Percentiles rank a stretch among this genome's conserved stretches.
Conservation (phyloP, 2,329 filamentous ascomycete genomes). For the Stagonosporopsis chrysanthemi region DNA sequence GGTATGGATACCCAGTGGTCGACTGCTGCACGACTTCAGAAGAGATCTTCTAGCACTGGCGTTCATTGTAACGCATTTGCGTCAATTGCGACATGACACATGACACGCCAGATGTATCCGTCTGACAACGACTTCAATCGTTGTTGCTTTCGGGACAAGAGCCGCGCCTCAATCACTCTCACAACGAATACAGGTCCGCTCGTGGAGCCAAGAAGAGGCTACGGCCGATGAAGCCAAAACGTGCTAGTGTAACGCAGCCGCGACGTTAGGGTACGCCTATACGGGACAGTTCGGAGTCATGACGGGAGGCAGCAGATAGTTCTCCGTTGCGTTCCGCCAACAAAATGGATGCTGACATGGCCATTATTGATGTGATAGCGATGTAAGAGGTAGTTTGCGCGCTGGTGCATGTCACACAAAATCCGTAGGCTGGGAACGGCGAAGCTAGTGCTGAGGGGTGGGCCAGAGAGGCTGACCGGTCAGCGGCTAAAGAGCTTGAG, state of each 20-base stretch:
- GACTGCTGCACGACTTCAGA: conserved; percentile 14
- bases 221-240: conserved; percentile 14
- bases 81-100: conserved; percentile 34
- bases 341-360: conserved; percentile 44
- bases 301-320: conserved; percentile 39
- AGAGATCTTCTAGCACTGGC: conserved; percentile 59
- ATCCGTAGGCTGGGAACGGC: conserved; percentile 9
- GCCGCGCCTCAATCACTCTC: conserved; percentile 19
- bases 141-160: background rate
- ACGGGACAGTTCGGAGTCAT: conserved; percentile 23
- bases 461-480: conserved; percentile 13
- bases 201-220: conserved; percentile 14
- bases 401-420: conserved; percentile 11
- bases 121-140: background rate
- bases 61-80: conserved; percentile 63
- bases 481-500: conserved; percentile 15
- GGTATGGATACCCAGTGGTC: conserved; percentile 72
- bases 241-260: conserved; percentile 49
- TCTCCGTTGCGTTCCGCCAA: conserved; percentile 54
- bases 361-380: conserved; percentile 39
- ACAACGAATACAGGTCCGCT: background rate
- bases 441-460: conserved; percentile 8
- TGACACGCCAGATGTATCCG: background rate
- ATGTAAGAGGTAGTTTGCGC: conserved; percentile 26
- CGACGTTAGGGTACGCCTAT: conserved; percentile 51